These are phyloP conservation scores for Hansenula sp. DNA, from an alignment of 1,139 yeast species.

Conservation along the genomic window DNA sequence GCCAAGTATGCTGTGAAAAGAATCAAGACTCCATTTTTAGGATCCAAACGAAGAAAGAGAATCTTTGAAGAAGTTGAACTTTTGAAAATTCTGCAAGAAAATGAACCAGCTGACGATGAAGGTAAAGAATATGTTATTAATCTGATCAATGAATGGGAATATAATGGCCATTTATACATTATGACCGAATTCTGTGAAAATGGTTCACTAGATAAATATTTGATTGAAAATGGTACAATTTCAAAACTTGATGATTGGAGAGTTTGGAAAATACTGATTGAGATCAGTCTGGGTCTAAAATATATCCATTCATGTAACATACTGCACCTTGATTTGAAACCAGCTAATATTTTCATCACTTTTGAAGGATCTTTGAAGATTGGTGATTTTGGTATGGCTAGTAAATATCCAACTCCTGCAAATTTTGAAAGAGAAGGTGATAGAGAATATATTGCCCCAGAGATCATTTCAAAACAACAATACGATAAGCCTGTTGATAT, in stretches of 20 bases:
- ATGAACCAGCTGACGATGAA: conserved; percentile 51
- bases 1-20: conserved; percentile 83
- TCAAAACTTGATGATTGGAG: conserved; percentile 87
- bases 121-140: conserved; percentile 80
- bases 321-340: conserved; percentile 85
- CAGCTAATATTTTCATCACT: conserved; percentile 90
- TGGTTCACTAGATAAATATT: conserved; percentile 80
- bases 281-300: conserved; percentile 71
- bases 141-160: conserved; percentile 85
- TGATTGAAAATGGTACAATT: conserved; percentile 77
- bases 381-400: conserved; percentile 72
- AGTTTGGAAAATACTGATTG: conserved; percentile 92
- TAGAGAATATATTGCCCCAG: conserved; percentile 97
- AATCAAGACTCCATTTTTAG: conserved; percentile 51
- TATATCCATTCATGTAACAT: conserved; percentile 77
- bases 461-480: conserved; percentile 73
- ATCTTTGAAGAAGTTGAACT: conserved; percentile 56
- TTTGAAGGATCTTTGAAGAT: conserved; percentile 82
- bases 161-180: conserved; percentile 64
- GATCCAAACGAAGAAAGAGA: conserved; percentile 48
- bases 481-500: conserved; percentile 94
- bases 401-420: conserved; percentile 39
- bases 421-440: conserved; percentile 92
- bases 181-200: conserved; percentile 97
- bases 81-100: conserved; percentile 37